Evolutionary conservation across 768 basidiomycete genomes (phyloP).

Genomic region (Suillus alpinus): DNA sequence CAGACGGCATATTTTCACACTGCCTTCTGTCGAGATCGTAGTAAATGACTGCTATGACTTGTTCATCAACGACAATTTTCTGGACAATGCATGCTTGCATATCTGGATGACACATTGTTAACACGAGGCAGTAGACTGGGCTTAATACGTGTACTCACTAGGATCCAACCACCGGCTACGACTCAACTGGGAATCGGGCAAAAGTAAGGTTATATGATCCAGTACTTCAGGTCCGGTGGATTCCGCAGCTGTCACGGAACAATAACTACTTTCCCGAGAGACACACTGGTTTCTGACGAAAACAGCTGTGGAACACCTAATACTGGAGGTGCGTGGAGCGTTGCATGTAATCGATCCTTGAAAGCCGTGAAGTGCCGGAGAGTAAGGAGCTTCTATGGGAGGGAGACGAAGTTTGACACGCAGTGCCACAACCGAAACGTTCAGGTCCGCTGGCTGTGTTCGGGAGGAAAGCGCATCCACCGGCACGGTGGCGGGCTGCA

Average conservation of each 20-base stretch:
- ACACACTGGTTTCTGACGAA: conserved; percentile 50
- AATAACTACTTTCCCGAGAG: conserved; percentile 49
- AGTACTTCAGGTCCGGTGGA: conserved; percentile 43
- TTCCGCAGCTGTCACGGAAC: conserved; percentile 39
- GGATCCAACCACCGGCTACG: conserved; percentile 71
- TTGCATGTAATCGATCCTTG: conserved; percentile 54
- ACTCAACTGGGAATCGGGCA: conserved; percentile 67
- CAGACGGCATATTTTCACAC: conserved; percentile 52
- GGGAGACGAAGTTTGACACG: conserved; percentile 59
- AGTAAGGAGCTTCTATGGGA: conserved; percentile 47
- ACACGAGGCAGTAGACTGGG: conserved; percentile 17
- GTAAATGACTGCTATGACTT: conserved; percentile 58
- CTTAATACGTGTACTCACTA: conserved; percentile 42
- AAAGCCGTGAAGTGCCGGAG: conserved; percentile 64
- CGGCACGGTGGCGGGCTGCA: conserved; percentile 60
- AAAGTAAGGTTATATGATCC: conserved; percentile 49
- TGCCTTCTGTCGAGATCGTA: conserved; percentile 66
- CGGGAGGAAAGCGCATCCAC: conserved; percentile 51
- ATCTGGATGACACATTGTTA: conserved; percentile 25
- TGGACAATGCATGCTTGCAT: conserved; percentile 49
- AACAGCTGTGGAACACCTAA: conserved; percentile 63
- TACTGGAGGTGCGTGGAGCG: conserved; percentile 48
- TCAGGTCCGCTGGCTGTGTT: conserved; percentile 31
- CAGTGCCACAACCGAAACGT: conserved; percentile 45
- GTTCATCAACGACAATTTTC: conserved; percentile 65